phyloP scores from a whole-genome alignment of 2,329 filamentous ascomycete species.

The Emericellopsis atlantica region DNA sequence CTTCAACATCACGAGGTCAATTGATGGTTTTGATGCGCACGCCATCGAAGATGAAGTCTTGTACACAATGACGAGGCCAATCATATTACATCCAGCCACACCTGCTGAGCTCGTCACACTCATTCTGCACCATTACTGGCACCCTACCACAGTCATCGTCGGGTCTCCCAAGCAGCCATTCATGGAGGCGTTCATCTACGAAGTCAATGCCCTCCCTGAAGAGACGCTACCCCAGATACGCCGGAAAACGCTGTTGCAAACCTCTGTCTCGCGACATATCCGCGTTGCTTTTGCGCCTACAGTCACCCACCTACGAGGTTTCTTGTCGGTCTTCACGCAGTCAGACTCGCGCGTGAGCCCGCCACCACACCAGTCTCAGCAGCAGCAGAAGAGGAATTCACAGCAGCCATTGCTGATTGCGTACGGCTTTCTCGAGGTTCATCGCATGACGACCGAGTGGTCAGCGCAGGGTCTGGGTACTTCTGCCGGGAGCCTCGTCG shows the following conservation, averaged over 20 bases:
- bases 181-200: constrained; percentile 40
- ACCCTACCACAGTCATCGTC: constrained; percentile 57
- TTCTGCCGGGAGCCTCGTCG: constrained; percentile 50
- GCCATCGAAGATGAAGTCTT: too few species aligned
- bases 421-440: constrained; percentile 53
- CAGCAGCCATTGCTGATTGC: constrained; percentile 31
- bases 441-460: constrained; percentile 59
- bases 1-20: background rate
- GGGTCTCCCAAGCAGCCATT: constrained; percentile 57
- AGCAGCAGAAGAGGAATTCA: background rate
- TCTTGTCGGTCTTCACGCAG: constrained; percentile 45
- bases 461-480: constrained; percentile 59
- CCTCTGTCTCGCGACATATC: constrained; percentile 57
- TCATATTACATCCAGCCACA: constrained; percentile 37
- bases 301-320: constrained; percentile 65
- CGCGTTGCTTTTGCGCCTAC: constrained; percentile 62
- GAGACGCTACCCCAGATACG: constrained; percentile 27
- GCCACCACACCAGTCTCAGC: constrained; percentile 17
- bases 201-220: constrained; percentile 10
- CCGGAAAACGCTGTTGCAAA: constrained; percentile 52
- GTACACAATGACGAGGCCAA: constrained; percentile 13
- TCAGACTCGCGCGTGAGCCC: constrained; percentile 20
- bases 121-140: constrained; percentile 41
- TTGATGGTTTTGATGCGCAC: background rate
- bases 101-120: constrained; percentile 52